Base-by-base conservation (phyloP, 352 stramenopile genomes). In the Aphanomyces cochlioides region DNA sequence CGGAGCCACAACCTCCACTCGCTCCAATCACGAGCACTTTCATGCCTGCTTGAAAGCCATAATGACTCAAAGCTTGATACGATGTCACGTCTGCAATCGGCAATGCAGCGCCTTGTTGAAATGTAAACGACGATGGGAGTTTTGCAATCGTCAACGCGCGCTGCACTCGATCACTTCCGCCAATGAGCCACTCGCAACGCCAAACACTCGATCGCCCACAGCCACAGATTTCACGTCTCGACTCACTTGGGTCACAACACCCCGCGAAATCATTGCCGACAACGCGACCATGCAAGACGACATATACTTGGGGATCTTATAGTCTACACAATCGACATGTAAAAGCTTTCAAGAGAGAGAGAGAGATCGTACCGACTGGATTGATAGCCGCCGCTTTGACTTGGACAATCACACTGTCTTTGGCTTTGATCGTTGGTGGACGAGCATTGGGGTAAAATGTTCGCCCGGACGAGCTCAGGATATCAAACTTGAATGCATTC, bases 1-100 rank as follows among this genome's bases (percentile, higher is more conserved):
- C 77, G 2, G 81, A 19, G 40, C 79, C 79, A 56, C 77, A 83
- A 10, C 79, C 79, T 19, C 79, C 79, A 69, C 76, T 83, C 5
- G 79, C 78, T 15, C 78, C 78, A 56, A 83, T 81, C 1, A 84
- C 47, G 1, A 84, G 65, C 38, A 84, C 72, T 6, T 48, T 38
- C 17, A 59, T 41, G 10, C 72, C 72, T 19, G 47, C 63, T 17
- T 66, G 36, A 57, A 69, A 69, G 21, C 63, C 63, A 61, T 69
- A 40, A 0, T 69, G 56, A 2, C 36, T 36, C 28, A 84, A 54
- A 13, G 50, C 60, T 60, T 84, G 75, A n/a, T 83, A 50, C 4
- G 58, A 75, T 0, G 77, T 79, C 56, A 82, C 34, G 70, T 82
- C 82, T 0, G 70, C 72, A 7, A 60, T 68, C 34, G 58, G 50